Base-by-base conservation (phyloP, 805 yeast species). In the Metschnikowia bowlesiae region DNA sequence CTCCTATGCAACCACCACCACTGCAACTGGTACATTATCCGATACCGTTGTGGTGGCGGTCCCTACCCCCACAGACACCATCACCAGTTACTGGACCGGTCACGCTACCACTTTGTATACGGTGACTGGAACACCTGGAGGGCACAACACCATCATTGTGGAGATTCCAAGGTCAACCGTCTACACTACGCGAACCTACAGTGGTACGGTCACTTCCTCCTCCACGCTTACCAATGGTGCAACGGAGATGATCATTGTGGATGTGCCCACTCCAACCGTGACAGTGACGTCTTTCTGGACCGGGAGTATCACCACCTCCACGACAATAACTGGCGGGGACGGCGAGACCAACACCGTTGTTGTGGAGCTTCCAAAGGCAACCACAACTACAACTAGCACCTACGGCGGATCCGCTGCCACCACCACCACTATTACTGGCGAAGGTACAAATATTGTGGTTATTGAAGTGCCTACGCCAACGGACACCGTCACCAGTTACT, bases 311-410 rank as follows among this genome's bases (percentile, higher is more conserved):
- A 39, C 39, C 6, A 49, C 56, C 16, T 50, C 58, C 5, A 35
- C 46, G 2, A 38, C 50, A 3, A 38, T 16, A 8, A 47, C 52
- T 9, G 46, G 56, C 3, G 49, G 49, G 9, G 53, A 50, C 11
- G 58, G 48, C 8, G 13, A 34, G 38, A 61, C 64, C 35, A 61
- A 51, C 7, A 60, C 64, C 3, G 61, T 60, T 7, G 52, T 49
- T 6, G 54, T 59, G 14, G 50, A 47, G n/a, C 32, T 50, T 11
- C 53, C 53, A 10, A 37, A 29, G 11, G 26, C 41, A 16, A 18
- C 38, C 8, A 40, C 44, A 1, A 55, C 56, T 6, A 30, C 29
- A 2, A 56, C 61, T 16, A 16, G 18, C 18, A 16, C 18, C 18
- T 2, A 16, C 18, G 18, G 18, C 18, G 18, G 18, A 16, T 16